These are phyloP conservation scores for Aspergillus transmontanensis DNA, from an alignment of 2,329 filamentous ascomycete species.

Conservation along the genomic window DNA sequence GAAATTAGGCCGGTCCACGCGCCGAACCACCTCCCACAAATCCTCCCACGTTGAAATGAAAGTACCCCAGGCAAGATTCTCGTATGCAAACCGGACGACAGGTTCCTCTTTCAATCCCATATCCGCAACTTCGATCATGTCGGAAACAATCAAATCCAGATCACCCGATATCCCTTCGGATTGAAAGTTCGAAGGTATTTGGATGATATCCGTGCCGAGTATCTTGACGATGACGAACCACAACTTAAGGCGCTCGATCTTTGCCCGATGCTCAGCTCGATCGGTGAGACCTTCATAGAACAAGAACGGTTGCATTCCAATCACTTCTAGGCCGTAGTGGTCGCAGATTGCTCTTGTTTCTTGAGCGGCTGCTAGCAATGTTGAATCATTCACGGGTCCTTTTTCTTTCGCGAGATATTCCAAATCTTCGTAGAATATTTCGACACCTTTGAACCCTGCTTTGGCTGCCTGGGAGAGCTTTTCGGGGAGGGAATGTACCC, in stretches of 20 bases:
- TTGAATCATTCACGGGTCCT: slow-evolving; percentile 45
- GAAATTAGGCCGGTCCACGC: slow-evolving; percentile 69
- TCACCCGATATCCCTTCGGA: slow-evolving; percentile 48
- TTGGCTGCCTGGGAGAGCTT: slow-evolving; percentile 68
- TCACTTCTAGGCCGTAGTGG: slow-evolving; percentile 25
- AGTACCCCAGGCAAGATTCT: slow-evolving; percentile 71
- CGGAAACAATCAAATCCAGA: slow-evolving; percentile 51
- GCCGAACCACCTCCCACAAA: slow-evolving; percentile 67
- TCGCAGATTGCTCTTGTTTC: slow-evolving; percentile 55
- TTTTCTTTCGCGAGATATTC: slow-evolving; percentile 59
- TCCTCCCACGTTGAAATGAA: slow-evolving; percentile 69
- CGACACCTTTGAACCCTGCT: slow-evolving; percentile 69
- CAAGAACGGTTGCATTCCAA: slow-evolving; percentile 72
- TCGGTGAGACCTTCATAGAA: slow-evolving; percentile 74
- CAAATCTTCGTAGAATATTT: slow-evolving; percentile 79
- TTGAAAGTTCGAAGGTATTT: slow-evolving; percentile 72
- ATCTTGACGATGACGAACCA: slow-evolving; percentile 70
- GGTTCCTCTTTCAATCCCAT: slow-evolving; percentile 60
- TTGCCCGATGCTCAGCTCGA: slow-evolving; percentile 56
- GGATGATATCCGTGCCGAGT: slow-evolving; percentile 69
- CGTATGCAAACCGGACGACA: slow-evolving; percentile 69
- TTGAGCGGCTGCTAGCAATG: slow-evolving; percentile 60
- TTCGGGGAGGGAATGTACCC: slow-evolving; percentile 65
- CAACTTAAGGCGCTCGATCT: slow-evolving; percentile 60
- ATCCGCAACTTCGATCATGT: slow-evolving; percentile 51